Base-by-base conservation (phyloP, 441 rosid genomes). In the Daphne laureola region DNA sequence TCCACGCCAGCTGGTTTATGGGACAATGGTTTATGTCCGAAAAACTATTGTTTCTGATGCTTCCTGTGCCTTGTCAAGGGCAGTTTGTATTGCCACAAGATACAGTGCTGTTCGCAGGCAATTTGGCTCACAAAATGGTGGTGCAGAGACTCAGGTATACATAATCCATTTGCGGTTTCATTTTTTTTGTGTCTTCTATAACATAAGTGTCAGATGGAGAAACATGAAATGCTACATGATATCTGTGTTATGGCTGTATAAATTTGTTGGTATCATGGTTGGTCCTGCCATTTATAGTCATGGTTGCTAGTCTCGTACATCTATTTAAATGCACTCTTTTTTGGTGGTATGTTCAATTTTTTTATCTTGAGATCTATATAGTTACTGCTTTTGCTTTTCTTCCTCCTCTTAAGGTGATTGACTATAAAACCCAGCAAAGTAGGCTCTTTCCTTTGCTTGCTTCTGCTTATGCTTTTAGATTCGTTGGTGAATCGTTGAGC, bases 361-460 rank as follows among this genome's bases (percentile, higher is more conserved):
- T 31, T 31, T 1, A 31, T 43, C 43, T 42, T 12, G 23, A 36
- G 27, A 58, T 12, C 62, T 36, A 47, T 54, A 38, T 43, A 43
- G 26, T 65, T 67, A 45, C 64, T 23, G 49, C 43, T 54, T 64
- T 42, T 41, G 31, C 53, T 43, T 23, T 49, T 18, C 64, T 51
- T 14, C 12, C 54, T 65, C 56, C 53, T 8, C 60, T 40, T 58
- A 73, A 93, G 98, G 97, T 93, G 79, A 86, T 93, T 64, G 87
- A 93, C 72, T 93, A 89, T 66, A 89, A 85, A 74, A 89, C 97
- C 61, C 98, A 93, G 75, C 98, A 93, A 65, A 83, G 66, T 67
- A 72, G 98, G 72, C 92, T 93, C 48, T 93, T 93, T 65, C 98
- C 98, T 63, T 77, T 93, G 83, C 78, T 93, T 70, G 98, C 98